These are phyloP conservation scores for Basidioascus undulatus DNA, from an alignment of 768 basidiomycete genomes.

Conservation along the genomic window DNA sequence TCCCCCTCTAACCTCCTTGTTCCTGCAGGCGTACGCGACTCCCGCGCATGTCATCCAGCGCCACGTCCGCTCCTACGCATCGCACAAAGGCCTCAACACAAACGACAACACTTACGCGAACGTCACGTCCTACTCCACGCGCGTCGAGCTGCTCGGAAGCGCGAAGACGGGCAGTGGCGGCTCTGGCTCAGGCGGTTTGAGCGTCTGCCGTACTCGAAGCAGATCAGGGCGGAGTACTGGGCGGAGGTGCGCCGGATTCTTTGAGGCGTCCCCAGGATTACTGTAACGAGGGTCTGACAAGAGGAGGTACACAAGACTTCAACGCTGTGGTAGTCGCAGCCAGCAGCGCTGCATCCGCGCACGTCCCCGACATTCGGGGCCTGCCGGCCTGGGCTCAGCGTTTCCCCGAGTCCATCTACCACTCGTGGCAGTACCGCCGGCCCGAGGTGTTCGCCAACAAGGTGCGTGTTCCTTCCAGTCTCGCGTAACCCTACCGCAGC, in stretches of 20 bases:
- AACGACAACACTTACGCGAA: constrained; percentile 23
- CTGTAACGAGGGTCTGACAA: no score
- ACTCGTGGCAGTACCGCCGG: constrained; percentile 24
- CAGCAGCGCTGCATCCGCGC: constrained; percentile 6
- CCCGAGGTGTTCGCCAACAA: constrained; percentile 21
- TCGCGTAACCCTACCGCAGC: no score
- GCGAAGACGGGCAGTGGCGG: constrained; percentile 16
- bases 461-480: no score
- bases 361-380: constrained; percentile 14
- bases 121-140: constrained; percentile 25
- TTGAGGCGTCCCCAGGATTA: background rate
- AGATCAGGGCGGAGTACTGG: constrained; percentile 19
- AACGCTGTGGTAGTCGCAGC: constrained; percentile 12
- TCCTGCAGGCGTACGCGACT: no score
- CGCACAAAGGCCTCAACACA: constrained; percentile 22
- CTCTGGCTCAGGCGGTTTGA: constrained; percentile 21
- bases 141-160: constrained; percentile 26
- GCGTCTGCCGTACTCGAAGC: constrained; percentile 13
- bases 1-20: constrained; percentile 20
- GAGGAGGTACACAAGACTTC: constrained; percentile 8
- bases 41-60: no score
- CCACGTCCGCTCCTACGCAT: constrained; percentile 25
- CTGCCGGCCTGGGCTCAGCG: constrained; percentile 18
- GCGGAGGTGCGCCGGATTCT: constrained; percentile 19
- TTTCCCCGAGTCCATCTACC: constrained; percentile 20